Evolutionary conservation across 345 rosid genomes (phyloP).

Genomic region (Kandelia obovata): DNA sequence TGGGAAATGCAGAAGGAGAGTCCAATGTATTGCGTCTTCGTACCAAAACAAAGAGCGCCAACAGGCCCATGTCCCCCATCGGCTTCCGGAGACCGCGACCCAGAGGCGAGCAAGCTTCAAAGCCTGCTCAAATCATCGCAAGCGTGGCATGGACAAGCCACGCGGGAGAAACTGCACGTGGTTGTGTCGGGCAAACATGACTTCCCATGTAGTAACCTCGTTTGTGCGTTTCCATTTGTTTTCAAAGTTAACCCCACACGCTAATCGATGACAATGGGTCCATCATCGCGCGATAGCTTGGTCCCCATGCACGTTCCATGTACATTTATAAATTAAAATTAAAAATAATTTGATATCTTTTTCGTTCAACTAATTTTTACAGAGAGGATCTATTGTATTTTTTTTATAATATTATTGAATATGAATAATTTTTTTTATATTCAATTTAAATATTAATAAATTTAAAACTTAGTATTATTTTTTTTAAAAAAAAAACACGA

Average conservation of each 20-base stretch:
- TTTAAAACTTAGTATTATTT: too few species aligned
- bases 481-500: too few species aligned
- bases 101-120: background rate
- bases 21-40: too few species aligned
- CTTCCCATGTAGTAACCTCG: background rate
- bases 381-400: too few species aligned
- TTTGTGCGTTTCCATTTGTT: background rate
- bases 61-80: background rate
- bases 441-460: too few species aligned
- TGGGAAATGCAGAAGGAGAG: too few species aligned
- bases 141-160: slow-evolving; percentile 3
- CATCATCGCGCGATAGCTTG: background rate
- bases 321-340: too few species aligned
- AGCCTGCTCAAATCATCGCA: slow-evolving; percentile 1
- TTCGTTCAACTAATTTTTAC: too few species aligned
- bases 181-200: slow-evolving; percentile 17
- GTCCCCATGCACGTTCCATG: background rate
- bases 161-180: slow-evolving; percentile 34
- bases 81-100: background rate
- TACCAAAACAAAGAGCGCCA: background rate
- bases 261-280: slow-evolving; percentile 18
- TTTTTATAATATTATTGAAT: too few species aligned
- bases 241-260: slow-evolving; percentile 35
- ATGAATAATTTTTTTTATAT: too few species aligned
- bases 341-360: too few species aligned